A percentile compares a stretch with the other conserved stretches of the same genome.
These are phyloP conservation scores for Steccherinum ochraceum DNA, from an alignment of 768 basidiomycete species.

Conservation along the genomic window DNA sequence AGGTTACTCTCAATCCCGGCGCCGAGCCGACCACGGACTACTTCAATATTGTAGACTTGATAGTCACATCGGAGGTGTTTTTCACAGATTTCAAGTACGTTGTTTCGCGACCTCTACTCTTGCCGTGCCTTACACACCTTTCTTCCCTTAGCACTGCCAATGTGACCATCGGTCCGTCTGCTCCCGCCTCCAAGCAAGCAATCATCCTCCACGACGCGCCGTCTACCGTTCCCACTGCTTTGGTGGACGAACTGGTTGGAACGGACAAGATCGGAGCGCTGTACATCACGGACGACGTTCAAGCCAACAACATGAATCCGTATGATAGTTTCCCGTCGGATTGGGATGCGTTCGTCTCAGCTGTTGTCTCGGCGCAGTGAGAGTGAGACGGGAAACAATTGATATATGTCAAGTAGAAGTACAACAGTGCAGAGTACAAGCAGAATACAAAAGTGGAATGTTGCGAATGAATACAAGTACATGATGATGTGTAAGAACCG, in stretches of 20 bases:
- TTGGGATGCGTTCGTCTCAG: slow-evolving; percentile 14
- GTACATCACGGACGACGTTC: slow-evolving; percentile 26
- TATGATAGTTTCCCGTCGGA: slow-evolving; percentile 19
- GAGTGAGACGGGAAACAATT: too few relatives aligned
- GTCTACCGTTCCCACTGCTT: slow-evolving; percentile 15
- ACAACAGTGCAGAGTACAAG: not conserved
- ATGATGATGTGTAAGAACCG: not conserved
- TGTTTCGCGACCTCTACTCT: not conserved
- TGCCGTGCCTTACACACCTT: not conserved
- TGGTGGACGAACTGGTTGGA: slow-evolving; percentile 18
- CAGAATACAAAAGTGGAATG: not conserved
- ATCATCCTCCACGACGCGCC: slow-evolving; percentile 28
- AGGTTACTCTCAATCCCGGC: too few relatives aligned
- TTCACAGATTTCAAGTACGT: not conserved
- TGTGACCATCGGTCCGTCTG: slow-evolving; percentile 12
- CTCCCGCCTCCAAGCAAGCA: slow-evolving; percentile 23
- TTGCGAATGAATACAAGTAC: not conserved
- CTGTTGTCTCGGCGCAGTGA: slow-evolving; percentile 2
- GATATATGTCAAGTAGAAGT: not conserved
- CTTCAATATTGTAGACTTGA: too few relatives aligned
- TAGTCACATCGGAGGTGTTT: too few relatives aligned
- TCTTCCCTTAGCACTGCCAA: slow-evolving; percentile 15
- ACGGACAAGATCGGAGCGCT: slow-evolving; percentile 20
- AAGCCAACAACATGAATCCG: slow-evolving; percentile 13
- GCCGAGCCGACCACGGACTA: too few relatives aligned